These are phyloP conservation scores for Pythium angustatum DNA, from an alignment of 352 stramenopile genomes.

Conservation along the genomic window DNA sequence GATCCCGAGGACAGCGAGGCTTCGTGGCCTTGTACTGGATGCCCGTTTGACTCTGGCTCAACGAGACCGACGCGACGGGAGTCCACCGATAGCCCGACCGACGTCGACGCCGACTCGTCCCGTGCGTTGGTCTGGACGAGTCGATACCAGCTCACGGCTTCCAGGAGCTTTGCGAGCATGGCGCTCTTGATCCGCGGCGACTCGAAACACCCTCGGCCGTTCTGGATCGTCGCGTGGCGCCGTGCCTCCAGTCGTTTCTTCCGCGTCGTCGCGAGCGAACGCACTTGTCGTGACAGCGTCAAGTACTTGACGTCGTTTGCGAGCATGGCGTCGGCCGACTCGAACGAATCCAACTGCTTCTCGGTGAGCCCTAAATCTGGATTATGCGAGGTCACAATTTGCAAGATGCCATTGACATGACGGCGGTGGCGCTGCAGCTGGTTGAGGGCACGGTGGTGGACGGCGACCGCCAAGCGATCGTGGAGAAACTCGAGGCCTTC, in stretches of 20 bases:
- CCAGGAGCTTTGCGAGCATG: conserved; percentile 75
- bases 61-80: no score
- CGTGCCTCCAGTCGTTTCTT: conserved; percentile 52
- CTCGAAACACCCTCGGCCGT: conserved; percentile 69
- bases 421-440: conserved; percentile 79
- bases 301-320: conserved; percentile 77
- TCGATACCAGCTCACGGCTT: conserved; percentile 85
- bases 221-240: conserved; percentile 54
- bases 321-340: conserved; percentile 66
- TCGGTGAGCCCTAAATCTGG: conserved; percentile 78
- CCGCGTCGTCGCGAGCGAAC: conserved; percentile 43
- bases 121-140: conserved; percentile 78
- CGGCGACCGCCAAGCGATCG: conserved; percentile 51
- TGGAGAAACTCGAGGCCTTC: conserved; percentile 64
- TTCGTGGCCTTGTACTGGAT: no score
- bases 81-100: conserved; percentile 37
- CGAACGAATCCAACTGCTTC: conserved; percentile 81
- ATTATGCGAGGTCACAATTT: conserved; percentile 82
- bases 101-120: conserved; percentile 59
- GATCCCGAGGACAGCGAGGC: conserved; percentile 10
- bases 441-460: conserved; percentile 74
- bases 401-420: conserved; percentile 71
- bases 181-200: conserved; percentile 48
- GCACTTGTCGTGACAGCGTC: conserved; percentile 60
- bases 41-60: no score